Evolutionary conservation across 2,329 filamentous ascomycete species (phyloP), one percentile per base, ranked within the genome.

Genomic region (Xylaria sp.): DNA sequence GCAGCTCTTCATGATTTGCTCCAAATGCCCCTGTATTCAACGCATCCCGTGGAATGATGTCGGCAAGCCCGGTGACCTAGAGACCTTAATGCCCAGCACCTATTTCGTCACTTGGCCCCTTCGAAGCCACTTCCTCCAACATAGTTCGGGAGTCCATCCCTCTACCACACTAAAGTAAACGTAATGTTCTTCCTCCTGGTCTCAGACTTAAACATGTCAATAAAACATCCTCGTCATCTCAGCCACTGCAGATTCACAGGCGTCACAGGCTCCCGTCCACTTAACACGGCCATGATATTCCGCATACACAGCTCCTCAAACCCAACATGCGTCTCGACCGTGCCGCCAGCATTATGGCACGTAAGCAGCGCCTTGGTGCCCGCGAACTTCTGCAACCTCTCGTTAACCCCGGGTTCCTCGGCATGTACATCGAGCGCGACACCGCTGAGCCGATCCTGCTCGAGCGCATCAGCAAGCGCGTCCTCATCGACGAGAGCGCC

Each of bases 321-420:
- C 3, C 87, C 89, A n/a, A 86, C 77, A 74, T 90, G 88, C 69
- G 89, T 90, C 77, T 91, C 89, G 15, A 91, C 83, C 43, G 89
- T 91, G 3, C 89, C 89, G 0, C 90, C 90, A 0, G 89, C 90
- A 72, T 91, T 91, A 76, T 92, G 90, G 62, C 88, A 88, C n/a
- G 90, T 88, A 64, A 92, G 76, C 80, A 90, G 84, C 0, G 87
- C 87, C 69, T 84, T 84, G 7, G 76, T 75, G 0, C 76, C 78
- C 0, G 82, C 81, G 49, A 86, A 73, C 39, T 75, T 77, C 69
- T 79, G 51, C 66, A 91, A 76, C 28, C 83, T 79, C 36, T 80
- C 76, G 74, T 87, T 82, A 1, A 90, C 82, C 48, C 78, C 67
- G 3, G 90, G 90, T 77, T 92, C 90, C 71, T 85, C 74, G 8